Conservation (phyloP, 257 asterid species). For the Solanum virginianum region DNA sequence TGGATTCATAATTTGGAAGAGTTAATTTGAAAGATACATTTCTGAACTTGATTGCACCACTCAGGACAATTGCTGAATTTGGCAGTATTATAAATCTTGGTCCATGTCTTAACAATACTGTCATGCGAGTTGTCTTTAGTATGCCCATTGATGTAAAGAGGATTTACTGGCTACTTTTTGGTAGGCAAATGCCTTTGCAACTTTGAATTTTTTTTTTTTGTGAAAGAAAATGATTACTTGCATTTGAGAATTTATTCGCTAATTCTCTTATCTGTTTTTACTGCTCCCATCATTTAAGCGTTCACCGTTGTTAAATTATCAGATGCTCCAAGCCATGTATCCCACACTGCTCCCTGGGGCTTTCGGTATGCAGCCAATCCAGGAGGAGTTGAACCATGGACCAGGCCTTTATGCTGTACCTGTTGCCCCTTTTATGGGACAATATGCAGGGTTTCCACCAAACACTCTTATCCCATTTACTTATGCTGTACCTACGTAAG, state of each 20-base stretch:
- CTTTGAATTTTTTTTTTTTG: neutral
- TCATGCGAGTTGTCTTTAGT: neutral
- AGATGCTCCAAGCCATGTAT: slow-evolving; percentile 16
- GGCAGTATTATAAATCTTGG: neutral
- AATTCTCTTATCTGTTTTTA: neutral
- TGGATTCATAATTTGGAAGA: neutral
- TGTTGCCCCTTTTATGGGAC: slow-evolving; percentile 44
- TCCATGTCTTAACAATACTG: neutral
- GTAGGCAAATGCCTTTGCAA: neutral
- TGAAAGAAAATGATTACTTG: neutral
- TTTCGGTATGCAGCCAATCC: slow-evolving; percentile 15
- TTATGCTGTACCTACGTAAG: slow-evolving; percentile 80
- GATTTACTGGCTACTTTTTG: neutral
- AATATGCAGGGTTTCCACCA: slow-evolving; percentile 41
- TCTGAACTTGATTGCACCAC: neutral
- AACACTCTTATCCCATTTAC: slow-evolving; percentile 71
- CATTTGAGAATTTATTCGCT: neutral
- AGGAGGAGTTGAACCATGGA: slow-evolving; percentile 66
- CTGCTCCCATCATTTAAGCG: slow-evolving; percentile 15
- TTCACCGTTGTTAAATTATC: slow-evolving; percentile 10
- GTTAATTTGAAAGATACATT: neutral
- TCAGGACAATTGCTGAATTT: neutral
- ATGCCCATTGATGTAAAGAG: neutral
- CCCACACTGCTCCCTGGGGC: slow-evolving; percentile 19
- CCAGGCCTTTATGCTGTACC: slow-evolving; percentile 94